Conservation (phyloP, 257 asterid genomes). For the Gynochthodes officinalis region DNA sequence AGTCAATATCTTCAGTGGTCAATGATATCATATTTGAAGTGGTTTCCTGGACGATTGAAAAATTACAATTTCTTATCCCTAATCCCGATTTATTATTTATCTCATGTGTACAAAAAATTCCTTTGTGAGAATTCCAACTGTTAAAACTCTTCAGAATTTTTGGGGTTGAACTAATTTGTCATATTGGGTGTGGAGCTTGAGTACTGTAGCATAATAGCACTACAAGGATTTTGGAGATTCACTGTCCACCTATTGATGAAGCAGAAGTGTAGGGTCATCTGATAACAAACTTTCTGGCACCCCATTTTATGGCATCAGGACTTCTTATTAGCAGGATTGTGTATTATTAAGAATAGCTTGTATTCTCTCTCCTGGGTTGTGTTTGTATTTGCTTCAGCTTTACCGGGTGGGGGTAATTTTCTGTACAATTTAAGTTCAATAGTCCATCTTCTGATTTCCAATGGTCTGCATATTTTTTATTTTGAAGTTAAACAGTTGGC, state of each 20-base stretch:
- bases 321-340: neutral
- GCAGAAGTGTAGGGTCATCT: neutral
- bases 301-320: neutral
- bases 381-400: neutral
- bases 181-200: neutral
- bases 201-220: neutral
- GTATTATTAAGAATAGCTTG: neutral
- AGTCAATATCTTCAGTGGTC: too few relatives aligned
- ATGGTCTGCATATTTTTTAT: too few relatives aligned
- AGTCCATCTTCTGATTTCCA: neutral
- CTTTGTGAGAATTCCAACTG: too few relatives aligned
- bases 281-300: neutral
- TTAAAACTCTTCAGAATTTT: too few relatives aligned
- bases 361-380: neutral
- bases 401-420: neutral
- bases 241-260: neutral
- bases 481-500: conserved; percentile 56
- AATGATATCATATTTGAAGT: too few relatives aligned
- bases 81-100: too few relatives aligned
- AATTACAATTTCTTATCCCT: too few relatives aligned
- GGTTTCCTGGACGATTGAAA: too few relatives aligned
- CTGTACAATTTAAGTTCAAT: neutral
- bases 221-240: neutral
- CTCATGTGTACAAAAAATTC: too few relatives aligned
- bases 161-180: too few relatives aligned